Percentiles rank a stretch among this genome's conserved stretches.
Conservation (phyloP, 805 yeast species). For the Scheffersomyces coipomensis region DNA sequence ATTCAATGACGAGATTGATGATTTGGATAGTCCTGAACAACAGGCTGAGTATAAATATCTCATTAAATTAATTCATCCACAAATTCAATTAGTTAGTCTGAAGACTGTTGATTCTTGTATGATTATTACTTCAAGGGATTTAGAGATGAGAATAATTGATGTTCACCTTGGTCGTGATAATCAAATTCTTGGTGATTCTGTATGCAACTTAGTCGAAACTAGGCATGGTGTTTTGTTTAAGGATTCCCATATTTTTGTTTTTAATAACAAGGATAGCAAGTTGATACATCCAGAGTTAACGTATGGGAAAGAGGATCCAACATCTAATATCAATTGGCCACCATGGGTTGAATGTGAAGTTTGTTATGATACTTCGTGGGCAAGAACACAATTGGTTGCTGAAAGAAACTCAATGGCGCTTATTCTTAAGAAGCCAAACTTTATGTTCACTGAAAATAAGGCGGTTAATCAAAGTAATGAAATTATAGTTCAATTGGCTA, state of each 20-base stretch:
- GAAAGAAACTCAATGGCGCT: slow-evolving; percentile 41
- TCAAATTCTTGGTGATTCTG: slow-evolving; percentile 26
- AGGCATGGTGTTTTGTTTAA: slow-evolving; percentile 55
- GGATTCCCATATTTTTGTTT: slow-evolving; percentile 55
- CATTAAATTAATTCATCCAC: slow-evolving; percentile 74
- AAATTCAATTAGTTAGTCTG: slow-evolving; percentile 63
- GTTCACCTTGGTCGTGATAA: slow-evolving; percentile 43
- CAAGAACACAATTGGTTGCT: slow-evolving; percentile 27
- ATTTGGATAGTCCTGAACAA: slow-evolving; percentile 29
- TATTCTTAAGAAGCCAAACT: slow-evolving; percentile 51
- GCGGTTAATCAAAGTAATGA: slow-evolving; percentile 22
- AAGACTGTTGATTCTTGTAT: slow-evolving; percentile 47
- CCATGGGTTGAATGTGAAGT: slow-evolving; percentile 82
- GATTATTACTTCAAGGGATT: slow-evolving; percentile 54
- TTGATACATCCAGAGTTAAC: slow-evolving; percentile 36
- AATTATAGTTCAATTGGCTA: slow-evolving; percentile 31
- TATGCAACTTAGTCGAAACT: slow-evolving; percentile 42
- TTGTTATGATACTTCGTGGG: slow-evolving; percentile 48
- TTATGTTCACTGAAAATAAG: slow-evolving; percentile 36
- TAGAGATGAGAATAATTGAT: slow-evolving; percentile 52
- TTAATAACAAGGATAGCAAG: slow-evolving; percentile 21
- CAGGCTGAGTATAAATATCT: slow-evolving; percentile 57
- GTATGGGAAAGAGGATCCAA: slow-evolving; percentile 51
- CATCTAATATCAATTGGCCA: slow-evolving; percentile 69
- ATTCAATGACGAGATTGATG: slow-evolving; percentile 54